Evolutionary conservation across 192 early-diverging fungal genomes (phyloP).

Genomic region (Coemansia sp.): DNA sequence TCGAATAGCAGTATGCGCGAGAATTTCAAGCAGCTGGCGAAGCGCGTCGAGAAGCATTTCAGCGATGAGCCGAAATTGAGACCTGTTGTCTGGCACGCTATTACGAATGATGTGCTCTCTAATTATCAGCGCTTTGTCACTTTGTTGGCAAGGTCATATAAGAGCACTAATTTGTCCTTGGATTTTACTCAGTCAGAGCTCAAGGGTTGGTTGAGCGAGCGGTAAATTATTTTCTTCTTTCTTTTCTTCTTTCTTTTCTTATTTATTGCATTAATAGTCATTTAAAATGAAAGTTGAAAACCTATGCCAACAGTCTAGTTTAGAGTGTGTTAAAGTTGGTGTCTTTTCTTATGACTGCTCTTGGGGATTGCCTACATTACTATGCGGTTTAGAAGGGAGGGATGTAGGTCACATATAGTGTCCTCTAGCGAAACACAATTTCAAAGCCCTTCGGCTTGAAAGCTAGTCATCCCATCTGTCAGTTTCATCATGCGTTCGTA

Average conservation of each 20-base stretch:
- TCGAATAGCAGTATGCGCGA: slow-evolving; percentile 77
- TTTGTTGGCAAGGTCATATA: slow-evolving; percentile 84
- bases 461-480: too few species aligned
- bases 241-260: not conserved
- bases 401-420: too few species aligned
- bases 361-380: too few species aligned
- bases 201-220: slow-evolving; percentile 52
- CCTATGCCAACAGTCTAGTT: too few species aligned
- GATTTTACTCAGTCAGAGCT: slow-evolving; percentile 76
- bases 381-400: too few species aligned
- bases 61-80: slow-evolving; percentile 80
- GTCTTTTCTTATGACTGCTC: too few species aligned
- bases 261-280: not conserved
- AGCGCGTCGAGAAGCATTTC: slow-evolving; percentile 95
- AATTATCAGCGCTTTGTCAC: slow-evolving; percentile 83
- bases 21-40: slow-evolving; percentile 78
- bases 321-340: too few species aligned
- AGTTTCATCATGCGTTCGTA: too few species aligned
- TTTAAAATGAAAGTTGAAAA: not conserved
- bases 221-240: slow-evolving; percentile 4
- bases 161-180: slow-evolving; percentile 76
- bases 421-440: too few species aligned
- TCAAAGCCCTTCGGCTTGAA: too few species aligned
- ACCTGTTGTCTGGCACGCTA: slow-evolving; percentile 89
- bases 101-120: slow-evolving; percentile 84